Evolutionary conservation across 352 stramenopile species (phyloP).

Genomic region (Phytopythium helicoides): DNA sequence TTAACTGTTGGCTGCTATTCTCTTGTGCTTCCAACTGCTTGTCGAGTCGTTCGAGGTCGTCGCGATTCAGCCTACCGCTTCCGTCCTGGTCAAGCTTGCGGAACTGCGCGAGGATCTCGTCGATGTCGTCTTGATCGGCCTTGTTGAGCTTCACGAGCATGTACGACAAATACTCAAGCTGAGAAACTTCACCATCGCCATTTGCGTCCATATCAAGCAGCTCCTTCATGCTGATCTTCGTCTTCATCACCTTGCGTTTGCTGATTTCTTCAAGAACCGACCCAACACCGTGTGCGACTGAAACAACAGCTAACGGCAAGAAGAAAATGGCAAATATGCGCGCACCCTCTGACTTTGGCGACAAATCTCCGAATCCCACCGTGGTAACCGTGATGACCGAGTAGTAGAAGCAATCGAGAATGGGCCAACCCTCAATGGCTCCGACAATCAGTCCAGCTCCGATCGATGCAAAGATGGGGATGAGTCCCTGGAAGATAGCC

Average conservation of each 20-base stretch:
- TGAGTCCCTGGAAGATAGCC: slow-evolving; percentile 32
- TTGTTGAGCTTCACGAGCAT: slow-evolving; percentile 81
- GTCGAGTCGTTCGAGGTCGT: slow-evolving; percentile 60
- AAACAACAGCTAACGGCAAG: slow-evolving; percentile 55
- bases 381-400: slow-evolving; percentile 90
- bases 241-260: slow-evolving; percentile 55
- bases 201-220: slow-evolving; percentile 66
- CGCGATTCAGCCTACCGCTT: slow-evolving; percentile 65
- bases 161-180: slow-evolving; percentile 67
- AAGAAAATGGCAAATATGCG: slow-evolving; percentile 89
- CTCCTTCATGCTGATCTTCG: slow-evolving; percentile 76
- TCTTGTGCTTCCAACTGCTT: slow-evolving; percentile 35
- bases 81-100: slow-evolving; percentile 62
- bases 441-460: slow-evolving; percentile 48
- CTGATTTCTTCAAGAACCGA: slow-evolving; percentile 63
- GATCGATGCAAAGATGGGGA: slow-evolving; percentile 55
- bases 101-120: slow-evolving; percentile 63
- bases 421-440: slow-evolving; percentile 53
- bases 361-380: slow-evolving; percentile 83
- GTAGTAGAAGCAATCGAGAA: slow-evolving; percentile 92
- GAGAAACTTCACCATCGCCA: slow-evolving; percentile 61
- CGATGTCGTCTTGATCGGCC: slow-evolving; percentile 59
- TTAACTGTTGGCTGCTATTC: slow-evolving; percentile 14
- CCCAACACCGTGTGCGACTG: slow-evolving; percentile 62
- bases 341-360: slow-evolving; percentile 45